A percentile compares a stretch with the other conserved stretches of the same genome.
Evolutionary conservation across 129 eudicot species (phyloP).

Genomic region (Tagetes patula): DNA sequence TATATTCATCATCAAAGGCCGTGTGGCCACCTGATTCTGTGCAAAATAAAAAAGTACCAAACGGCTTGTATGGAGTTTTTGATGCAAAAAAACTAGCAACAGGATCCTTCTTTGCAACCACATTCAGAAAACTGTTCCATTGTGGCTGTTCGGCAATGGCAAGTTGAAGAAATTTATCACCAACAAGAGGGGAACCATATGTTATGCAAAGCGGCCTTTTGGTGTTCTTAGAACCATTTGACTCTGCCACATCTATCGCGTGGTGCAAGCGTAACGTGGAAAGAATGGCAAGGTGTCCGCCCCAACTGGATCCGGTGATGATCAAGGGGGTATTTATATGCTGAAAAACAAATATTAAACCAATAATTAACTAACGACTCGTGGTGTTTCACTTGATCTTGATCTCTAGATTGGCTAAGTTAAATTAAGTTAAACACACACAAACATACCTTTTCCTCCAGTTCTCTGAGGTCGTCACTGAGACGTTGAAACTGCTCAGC

Average conservation of each 20-base stretch:
- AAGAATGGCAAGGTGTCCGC: constrained; percentile 47
- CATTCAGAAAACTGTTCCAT: constrained; percentile 52
- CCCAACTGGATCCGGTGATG: constrained; percentile 40
- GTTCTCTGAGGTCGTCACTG: constrained; percentile 5
- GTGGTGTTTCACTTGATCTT: not conserved
- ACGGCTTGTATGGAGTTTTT: constrained; percentile 38
- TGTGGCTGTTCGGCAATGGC: constrained; percentile 48
- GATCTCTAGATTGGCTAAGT: not conserved
- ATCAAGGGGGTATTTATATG: constrained; percentile 27
- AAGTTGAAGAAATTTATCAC: constrained; percentile 33
- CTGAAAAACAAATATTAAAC: constrained; percentile 4
- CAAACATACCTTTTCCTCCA: constrained; percentile 10
- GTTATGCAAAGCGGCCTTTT: constrained; percentile 48
- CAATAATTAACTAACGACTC: not conserved
- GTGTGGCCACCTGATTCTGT: constrained; percentile 42
- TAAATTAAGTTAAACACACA: not conserved
- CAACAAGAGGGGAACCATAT: constrained; percentile 58
- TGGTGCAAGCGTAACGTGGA: constrained; percentile 43
- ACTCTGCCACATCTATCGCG: constrained; percentile 2
- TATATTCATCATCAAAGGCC: constrained; percentile 39
- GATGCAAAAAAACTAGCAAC: constrained; percentile 32
- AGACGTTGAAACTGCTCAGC: constrained; percentile 17
- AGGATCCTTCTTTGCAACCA: constrained; percentile 37
- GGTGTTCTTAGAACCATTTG: not conserved
- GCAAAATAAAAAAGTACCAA: constrained; percentile 45